A percentile compares a stretch with the other conserved stretches of the same genome.
Conservation (phyloP, 192 early-diverging fungal genomes). For the Backusella sp. region DNA sequence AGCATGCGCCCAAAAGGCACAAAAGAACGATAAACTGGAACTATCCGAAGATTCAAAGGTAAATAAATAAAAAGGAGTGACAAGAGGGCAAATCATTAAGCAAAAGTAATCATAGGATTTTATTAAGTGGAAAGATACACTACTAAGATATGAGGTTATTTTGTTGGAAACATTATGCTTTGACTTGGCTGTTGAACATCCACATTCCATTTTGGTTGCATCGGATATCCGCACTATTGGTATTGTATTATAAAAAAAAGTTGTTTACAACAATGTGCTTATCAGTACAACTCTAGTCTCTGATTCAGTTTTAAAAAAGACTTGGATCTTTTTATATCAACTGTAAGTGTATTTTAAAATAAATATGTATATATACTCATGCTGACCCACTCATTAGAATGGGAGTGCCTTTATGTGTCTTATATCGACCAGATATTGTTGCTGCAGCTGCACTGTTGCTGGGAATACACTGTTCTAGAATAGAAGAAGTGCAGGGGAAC, state of each 20-base stretch:
- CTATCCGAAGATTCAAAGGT: constrained; percentile 34
- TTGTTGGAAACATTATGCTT: constrained; percentile 69
- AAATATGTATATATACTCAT: not conserved
- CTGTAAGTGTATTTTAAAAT: constrained; percentile 24
- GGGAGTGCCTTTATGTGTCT: constrained; percentile 45
- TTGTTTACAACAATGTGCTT: not conserved
- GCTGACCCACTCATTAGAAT: constrained; percentile 18
- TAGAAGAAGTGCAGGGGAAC: not conserved
- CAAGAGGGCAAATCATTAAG: not conserved
- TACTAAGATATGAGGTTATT: constrained; percentile 54
- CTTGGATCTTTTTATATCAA: constrained; percentile 55
- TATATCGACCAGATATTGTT: constrained; percentile 41
- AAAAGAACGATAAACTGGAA: constrained; percentile 43
- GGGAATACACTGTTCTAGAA: constrained; percentile 20
- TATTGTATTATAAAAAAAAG: not conserved
- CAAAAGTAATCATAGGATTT: constrained; percentile 46
- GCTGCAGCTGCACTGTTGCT: constrained; percentile 47
- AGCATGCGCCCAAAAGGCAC: constrained; percentile 49
- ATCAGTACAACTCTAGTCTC: constrained; percentile 12
- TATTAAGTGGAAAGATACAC: constrained; percentile 54
- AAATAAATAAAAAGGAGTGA: not conserved
- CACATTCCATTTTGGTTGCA: constrained; percentile 50
- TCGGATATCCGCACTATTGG: constrained; percentile 25
- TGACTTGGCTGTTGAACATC: constrained; percentile 66
- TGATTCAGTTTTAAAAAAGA: constrained; percentile 37